Percentiles rank a stretch among this genome's conserved stretches.
These are phyloP conservation scores for Euryodendron excelsum DNA, from an alignment of 148 eudicot genomes.

Conservation along the genomic window DNA sequence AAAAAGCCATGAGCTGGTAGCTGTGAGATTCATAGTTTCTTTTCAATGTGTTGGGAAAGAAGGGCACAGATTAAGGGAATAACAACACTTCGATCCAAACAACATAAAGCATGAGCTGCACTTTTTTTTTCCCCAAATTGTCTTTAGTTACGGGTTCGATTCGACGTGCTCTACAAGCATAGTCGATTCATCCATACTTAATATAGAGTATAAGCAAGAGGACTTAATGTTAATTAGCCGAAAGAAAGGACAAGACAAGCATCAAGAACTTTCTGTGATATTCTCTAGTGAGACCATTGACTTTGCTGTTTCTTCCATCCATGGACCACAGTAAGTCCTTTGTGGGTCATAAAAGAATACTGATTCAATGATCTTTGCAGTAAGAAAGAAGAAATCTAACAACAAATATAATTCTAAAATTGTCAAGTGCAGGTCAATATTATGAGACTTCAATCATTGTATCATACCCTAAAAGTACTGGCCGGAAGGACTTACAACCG, in stretches of 20 bases:
- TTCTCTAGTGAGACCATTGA: not conserved
- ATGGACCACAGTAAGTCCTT: not conserved
- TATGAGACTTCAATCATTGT: no score
- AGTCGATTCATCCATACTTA: not conserved
- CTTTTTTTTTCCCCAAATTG: not conserved
- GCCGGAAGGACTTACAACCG: no score
- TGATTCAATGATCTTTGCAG: not conserved
- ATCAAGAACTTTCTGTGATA: not conserved
- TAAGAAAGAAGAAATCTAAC: not conserved
- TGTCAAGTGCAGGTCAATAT: no score
- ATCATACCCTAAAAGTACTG: no score
- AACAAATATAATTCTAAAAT: not conserved
- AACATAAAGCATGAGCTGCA: conserved; percentile 4
- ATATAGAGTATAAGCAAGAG: not conserved
- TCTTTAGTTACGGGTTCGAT: not conserved
- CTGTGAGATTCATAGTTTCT: not conserved
- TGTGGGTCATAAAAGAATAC: not conserved
- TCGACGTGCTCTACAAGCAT: conserved; percentile 16
- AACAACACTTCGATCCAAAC: not conserved
- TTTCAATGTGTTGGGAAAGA: not conserved
- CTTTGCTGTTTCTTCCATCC: not conserved
- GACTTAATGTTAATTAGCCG: not conserved
- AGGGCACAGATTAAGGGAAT: not conserved
- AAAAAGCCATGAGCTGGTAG: conserved; percentile 4
- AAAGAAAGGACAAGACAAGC: not conserved